Base-by-base conservation (phyloP, 129 eudicot genomes). In the Tagetes erecta region DNA sequence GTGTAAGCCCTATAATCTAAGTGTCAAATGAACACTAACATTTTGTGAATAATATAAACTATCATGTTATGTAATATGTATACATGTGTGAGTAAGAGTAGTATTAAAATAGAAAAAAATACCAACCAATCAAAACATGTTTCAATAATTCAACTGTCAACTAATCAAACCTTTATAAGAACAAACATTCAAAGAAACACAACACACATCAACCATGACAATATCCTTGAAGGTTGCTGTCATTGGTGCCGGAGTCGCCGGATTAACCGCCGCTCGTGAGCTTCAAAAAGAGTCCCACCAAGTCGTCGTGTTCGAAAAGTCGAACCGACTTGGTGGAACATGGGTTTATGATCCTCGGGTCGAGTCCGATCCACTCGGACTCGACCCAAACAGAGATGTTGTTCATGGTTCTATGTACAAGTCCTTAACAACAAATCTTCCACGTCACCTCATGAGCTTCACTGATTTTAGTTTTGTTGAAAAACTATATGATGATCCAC, bases 261-360 rank as follows among this genome's bases (percentile, higher is more conserved):
- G 97, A 2, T 81, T 88, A 7, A 71, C 75, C 3, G 73, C 88
- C 0, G 87, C 92, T 47, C 88, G 90, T n/a, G 92, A 87, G 45
- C 90, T 91, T 8, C 82, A 68, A 67, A 60, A 66, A 31, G 92
- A 81, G 64, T 84, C 82, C 70, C 97, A 84, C 82, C 68, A 56
- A 27, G 90, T 91, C 2, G 77, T 83, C 0, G 88, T 88, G 30
- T 91, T 69, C 31, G 92, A 91, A 64, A 83, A 82, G 60, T 37
- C 76, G 1, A 59, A 70, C 42, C 76, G 70, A 59, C 78, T 84
- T 1, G 97, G 97, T 1, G 97, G 95, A 13, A 72, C 80, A 11
- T 91, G 97, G 97, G 82, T 70, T 4, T 91, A 91, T 75, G 79
- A 83, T 49, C 90, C 97, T 3, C 81, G 77, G 8, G 84, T 81